Evolutionary conservation across 805 yeast genomes (phyloP).

Genomic region (Metschnikowia lunata): DNA sequence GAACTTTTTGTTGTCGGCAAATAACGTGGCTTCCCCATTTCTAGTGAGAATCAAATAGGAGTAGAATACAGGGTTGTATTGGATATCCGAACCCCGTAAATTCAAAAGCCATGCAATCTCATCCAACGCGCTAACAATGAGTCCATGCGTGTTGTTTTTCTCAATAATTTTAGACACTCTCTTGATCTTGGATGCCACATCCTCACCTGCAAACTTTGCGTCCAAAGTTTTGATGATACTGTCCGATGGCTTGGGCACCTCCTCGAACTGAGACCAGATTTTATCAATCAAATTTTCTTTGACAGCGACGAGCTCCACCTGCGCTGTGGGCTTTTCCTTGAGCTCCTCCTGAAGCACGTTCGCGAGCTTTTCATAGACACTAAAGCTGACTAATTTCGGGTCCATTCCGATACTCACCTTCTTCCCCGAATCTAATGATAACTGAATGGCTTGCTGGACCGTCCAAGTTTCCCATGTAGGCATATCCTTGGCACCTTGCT

Average conservation of each 20-base stretch:
- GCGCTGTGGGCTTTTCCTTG: slow-evolving; percentile 23
- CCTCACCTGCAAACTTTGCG: slow-evolving; percentile 60
- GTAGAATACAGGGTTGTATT: slow-evolving; percentile 52
- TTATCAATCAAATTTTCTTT: slow-evolving; percentile 64
- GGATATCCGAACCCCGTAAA: slow-evolving; percentile 52
- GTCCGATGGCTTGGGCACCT: slow-evolving; percentile 51
- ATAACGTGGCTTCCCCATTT: slow-evolving; percentile 30
- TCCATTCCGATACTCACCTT: slow-evolving; percentile 42
- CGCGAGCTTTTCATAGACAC: slow-evolving; percentile 29
- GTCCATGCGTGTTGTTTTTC: slow-evolving; percentile 29
- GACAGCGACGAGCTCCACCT: slow-evolving; percentile 42
- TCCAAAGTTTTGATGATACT: slow-evolving; percentile 49
- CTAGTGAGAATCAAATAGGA: slow-evolving; percentile 34
- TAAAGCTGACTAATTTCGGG: slow-evolving; percentile 44
- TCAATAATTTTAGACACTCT: slow-evolving; percentile 30
- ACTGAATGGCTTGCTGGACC: slow-evolving; percentile 45
- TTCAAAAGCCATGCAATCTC: slow-evolving; percentile 53
- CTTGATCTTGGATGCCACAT: slow-evolving; percentile 51
- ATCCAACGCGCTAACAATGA: slow-evolving; percentile 46
- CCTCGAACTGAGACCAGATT: slow-evolving; percentile 70
- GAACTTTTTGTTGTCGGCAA: slow-evolving; percentile 41
- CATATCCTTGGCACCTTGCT: slow-evolving; percentile 46
- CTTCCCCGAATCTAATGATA: slow-evolving; percentile 44
- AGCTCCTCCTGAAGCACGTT: slow-evolving; percentile 26
- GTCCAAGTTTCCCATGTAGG: slow-evolving; percentile 60